A percentile compares a stretch with the other conserved stretches of the same genome.
Conservation (phyloP, 345 rosid genomes). For the Lepidium aucheri region DNA sequence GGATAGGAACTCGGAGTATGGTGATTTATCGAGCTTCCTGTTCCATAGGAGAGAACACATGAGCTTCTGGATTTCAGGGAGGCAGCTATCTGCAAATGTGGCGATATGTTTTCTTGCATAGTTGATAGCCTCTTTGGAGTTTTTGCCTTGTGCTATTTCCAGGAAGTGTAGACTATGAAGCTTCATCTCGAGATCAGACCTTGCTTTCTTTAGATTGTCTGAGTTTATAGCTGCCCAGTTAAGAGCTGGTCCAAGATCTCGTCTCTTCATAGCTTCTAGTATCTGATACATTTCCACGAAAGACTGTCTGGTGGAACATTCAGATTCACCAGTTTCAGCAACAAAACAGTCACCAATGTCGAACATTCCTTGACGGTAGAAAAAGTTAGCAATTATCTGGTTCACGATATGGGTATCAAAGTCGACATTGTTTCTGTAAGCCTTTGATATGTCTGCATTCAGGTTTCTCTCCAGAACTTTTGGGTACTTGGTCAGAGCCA, state of each 20-base stretch:
- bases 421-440: constrained; percentile 44
- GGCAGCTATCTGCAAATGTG: constrained; percentile 31
- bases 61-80: constrained; percentile 52
- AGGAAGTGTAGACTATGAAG: constrained; percentile 61
- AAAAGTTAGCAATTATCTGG: constrained; percentile 59
- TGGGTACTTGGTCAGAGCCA: constrained; percentile 52
- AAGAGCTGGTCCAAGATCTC: constrained; percentile 53
- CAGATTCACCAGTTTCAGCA: constrained; percentile 40
- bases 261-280: constrained; percentile 46
- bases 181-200: constrained; percentile 57
- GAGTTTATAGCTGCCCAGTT: constrained; percentile 53
- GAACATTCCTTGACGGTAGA: constrained; percentile 60
- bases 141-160: constrained; percentile 40
- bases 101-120: constrained; percentile 46
- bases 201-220: constrained; percentile 42
- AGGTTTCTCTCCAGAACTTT: constrained; percentile 55
- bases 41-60: constrained; percentile 56
- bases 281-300: constrained; percentile 59
- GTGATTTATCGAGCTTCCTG: constrained; percentile 44
- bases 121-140: constrained; percentile 44
- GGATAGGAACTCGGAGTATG: constrained; percentile 43
- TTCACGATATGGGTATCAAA: constrained; percentile 47
- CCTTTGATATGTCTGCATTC: constrained; percentile 57
- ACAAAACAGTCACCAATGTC: constrained; percentile 59
- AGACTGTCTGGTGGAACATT: constrained; percentile 33